A percentile compares a stretch with the other conserved stretches of the same genome.
phyloP scores from a whole-genome alignment of 2,329 filamentous ascomycete genomes.

The Colletotrichum graminicola region DNA sequence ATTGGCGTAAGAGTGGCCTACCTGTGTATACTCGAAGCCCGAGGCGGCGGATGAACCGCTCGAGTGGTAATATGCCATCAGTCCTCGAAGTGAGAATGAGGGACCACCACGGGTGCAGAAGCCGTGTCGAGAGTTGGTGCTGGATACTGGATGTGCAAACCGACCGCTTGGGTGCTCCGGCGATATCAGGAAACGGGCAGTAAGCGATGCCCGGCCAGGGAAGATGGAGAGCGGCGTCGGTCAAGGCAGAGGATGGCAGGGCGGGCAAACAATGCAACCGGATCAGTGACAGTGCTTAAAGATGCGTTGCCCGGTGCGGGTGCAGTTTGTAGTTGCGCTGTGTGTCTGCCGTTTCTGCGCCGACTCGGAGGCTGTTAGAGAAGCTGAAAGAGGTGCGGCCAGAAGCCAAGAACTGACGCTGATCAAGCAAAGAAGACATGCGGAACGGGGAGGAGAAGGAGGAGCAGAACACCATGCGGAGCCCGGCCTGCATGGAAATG shows the following conservation, averaged over 20 bases:
- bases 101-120: not conserved
- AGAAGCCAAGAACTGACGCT: constrained; percentile 36
- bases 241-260: constrained; percentile 7
- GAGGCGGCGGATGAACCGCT: constrained; percentile 40
- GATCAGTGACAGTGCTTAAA: constrained; percentile 36
- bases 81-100: constrained; percentile 11
- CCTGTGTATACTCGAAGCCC: constrained; percentile 41
- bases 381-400: constrained; percentile 34
- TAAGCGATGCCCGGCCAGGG: not conserved
- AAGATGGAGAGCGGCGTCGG: not conserved
- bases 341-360: constrained; percentile 27
- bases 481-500: constrained; percentile 37
- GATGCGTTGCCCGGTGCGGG: constrained; percentile 34
- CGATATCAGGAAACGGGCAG: not conserved
- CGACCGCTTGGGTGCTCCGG: constrained; percentile 1
- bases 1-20: constrained; percentile 36
- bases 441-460: constrained; percentile 39
- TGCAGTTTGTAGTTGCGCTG: constrained; percentile 21
- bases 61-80: constrained; percentile 39
- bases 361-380: constrained; percentile 31
- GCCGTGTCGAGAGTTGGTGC: not conserved
- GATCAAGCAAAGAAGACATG: constrained; percentile 41
- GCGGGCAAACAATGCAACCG: constrained; percentile 21
- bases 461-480: constrained; percentile 39
- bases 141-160: not conserved